Conservation (phyloP, 2,329 filamentous ascomycete species). For the Trichophyton equinum region DNA sequence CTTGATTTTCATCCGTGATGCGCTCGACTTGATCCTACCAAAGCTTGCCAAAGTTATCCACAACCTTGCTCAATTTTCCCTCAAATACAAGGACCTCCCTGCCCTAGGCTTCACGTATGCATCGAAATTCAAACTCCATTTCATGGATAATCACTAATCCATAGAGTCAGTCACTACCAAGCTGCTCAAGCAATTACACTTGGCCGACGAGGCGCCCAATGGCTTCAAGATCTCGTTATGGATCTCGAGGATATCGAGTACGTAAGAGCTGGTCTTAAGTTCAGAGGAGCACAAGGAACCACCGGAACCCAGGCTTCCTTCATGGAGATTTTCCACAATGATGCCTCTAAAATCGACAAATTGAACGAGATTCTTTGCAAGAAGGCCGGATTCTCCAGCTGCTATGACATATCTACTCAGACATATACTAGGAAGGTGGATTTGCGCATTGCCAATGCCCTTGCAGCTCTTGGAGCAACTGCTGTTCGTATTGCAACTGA, state of each 20-base stretch:
- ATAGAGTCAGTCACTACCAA: conserved; percentile 6
- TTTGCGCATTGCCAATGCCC: conserved; percentile 64
- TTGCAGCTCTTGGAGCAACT: conserved; percentile 66
- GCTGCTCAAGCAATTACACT: conserved; percentile 47
- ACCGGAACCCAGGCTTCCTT: conserved; percentile 72
- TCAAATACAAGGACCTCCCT: conserved; percentile 58
- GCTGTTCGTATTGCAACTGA: conserved; percentile 59
- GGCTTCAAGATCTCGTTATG: conserved; percentile 63
- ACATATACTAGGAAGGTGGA: conserved; percentile 76
- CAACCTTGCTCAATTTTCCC: conserved; percentile 60
- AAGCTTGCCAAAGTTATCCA: conserved; percentile 69
- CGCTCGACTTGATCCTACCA: conserved; percentile 59
- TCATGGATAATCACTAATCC: background rate
- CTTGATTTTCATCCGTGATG: conserved; percentile 58
- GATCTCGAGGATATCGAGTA: conserved; percentile 63
- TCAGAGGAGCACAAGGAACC: conserved; percentile 60
- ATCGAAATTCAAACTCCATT: conserved; percentile 17
- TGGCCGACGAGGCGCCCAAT: conserved; percentile 56
- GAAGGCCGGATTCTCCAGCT: conserved; percentile 51
- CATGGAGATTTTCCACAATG: conserved; percentile 53
- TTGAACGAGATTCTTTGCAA: conserved; percentile 52
- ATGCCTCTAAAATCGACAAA: conserved; percentile 48
- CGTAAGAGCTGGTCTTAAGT: conserved; percentile 54
- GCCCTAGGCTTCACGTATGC: conserved; percentile 67
- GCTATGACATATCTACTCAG: conserved; percentile 56